These are phyloP conservation scores for Vitis riparia DNA, from an alignment of 164 flowering plant genomes.

Conservation along the genomic window DNA sequence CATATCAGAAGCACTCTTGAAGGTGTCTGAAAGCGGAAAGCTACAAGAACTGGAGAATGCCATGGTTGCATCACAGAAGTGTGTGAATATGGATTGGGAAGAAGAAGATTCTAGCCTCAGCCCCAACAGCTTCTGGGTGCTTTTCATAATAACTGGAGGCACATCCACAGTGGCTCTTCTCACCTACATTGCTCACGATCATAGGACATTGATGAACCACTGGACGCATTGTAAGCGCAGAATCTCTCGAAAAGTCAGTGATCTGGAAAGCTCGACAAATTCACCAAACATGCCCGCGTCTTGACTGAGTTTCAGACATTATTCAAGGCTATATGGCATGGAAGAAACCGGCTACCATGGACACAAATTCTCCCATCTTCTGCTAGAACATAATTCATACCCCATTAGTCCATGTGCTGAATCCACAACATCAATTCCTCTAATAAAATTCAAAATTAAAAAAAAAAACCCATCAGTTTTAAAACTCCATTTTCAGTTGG, in stretches of 20 bases:
- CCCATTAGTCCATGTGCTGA: too few relatives aligned
- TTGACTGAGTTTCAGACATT: too few relatives aligned
- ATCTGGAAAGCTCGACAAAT: not conserved
- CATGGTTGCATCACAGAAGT: constrained; percentile 12
- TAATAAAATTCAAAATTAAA: too few relatives aligned
- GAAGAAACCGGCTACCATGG: too few relatives aligned
- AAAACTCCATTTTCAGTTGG: too few relatives aligned
- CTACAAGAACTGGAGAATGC: constrained; percentile 19
- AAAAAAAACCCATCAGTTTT: too few relatives aligned
- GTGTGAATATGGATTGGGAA: constrained; percentile 4
- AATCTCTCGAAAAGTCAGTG: constrained; percentile 6
- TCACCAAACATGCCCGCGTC: not conserved
- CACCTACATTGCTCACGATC: not conserved
- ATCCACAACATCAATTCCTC: too few relatives aligned
- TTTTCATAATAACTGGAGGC: constrained; percentile 21
- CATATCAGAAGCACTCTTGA: constrained; percentile 26
- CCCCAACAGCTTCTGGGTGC: constrained; percentile 20
- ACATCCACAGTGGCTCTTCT: constrained; percentile 11
- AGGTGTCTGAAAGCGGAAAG: constrained; percentile 21
- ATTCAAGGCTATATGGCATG: too few relatives aligned
- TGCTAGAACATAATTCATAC: too few relatives aligned
- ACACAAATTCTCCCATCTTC: too few relatives aligned
- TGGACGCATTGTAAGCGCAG: constrained; percentile 2
- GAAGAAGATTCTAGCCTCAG: constrained; percentile 15
- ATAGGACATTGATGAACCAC: not conserved